These are phyloP conservation scores for Colletotrichum sp. DNA, from an alignment of 2,329 filamentous ascomycete species.

Conservation along the genomic window DNA sequence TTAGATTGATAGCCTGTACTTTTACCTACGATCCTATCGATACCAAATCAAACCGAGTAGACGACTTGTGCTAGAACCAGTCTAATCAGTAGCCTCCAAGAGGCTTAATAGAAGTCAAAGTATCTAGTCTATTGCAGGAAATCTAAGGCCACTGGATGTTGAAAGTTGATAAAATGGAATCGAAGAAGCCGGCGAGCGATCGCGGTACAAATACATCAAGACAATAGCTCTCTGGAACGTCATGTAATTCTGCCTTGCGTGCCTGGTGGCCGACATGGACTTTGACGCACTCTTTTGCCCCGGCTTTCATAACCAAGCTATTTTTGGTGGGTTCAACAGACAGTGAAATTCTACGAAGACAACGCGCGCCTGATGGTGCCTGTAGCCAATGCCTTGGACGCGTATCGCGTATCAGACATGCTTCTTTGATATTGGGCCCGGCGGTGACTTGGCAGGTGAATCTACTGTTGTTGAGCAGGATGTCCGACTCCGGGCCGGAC, in stretches of 20 bases:
- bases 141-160: background rate
- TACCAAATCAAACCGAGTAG: background rate
- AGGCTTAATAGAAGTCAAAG: background rate
- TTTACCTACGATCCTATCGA: background rate
- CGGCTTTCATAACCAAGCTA: background rate
- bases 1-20: background rate
- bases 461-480: background rate
- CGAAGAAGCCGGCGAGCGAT: fast-evolving
- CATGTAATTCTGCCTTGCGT: background rate
- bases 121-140: background rate
- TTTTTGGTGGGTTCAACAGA: background rate
- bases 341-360: background rate
- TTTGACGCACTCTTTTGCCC: background rate
- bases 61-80: no score
- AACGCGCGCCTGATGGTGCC: background rate
- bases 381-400: background rate
- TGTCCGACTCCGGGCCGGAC: background rate
- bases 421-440: background rate
- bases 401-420: background rate
- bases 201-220: no score
- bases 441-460: background rate
- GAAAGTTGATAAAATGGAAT: background rate
- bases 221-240: background rate
- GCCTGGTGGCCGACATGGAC: no score
- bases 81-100: no score